These are phyloP conservation scores for Emericellopsis terricola DNA, from an alignment of 495 filamentous ascomycete genomes.

Conservation along the genomic window DNA sequence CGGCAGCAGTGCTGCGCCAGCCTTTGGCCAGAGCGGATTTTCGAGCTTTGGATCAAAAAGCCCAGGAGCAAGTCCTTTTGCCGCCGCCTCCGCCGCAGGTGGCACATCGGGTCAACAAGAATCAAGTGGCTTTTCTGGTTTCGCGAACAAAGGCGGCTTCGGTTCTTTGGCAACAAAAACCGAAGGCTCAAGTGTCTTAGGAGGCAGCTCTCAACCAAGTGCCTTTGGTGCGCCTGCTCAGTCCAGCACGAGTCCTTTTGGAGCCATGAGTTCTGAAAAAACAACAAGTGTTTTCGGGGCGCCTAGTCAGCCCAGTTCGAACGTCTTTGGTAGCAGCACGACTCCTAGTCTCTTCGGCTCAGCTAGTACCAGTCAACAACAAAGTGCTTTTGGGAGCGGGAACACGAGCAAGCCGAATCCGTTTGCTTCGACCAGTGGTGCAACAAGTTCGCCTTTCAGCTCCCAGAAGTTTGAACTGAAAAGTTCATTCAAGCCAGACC, in stretches of 20 bases:
- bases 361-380: background rate
- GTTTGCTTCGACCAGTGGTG: background rate
- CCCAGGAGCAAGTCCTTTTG: constrained; percentile 15
- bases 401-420: background rate
- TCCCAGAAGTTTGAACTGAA: constrained; percentile 50
- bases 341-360: constrained; percentile 5
- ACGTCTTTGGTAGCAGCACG: constrained; percentile 30
- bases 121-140: constrained; percentile 37
- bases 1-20: constrained; percentile 10
- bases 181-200: no score
- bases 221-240: constrained; percentile 1
- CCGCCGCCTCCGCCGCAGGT: constrained; percentile 5
- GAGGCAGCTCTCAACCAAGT: no score
- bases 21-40: constrained; percentile 23
- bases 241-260: background rate
- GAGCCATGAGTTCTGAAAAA: no score
- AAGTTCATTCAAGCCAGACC: constrained; percentile 67
- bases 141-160: constrained; percentile 41
- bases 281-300: background rate
- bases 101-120: no score
- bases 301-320: constrained; percentile 14
- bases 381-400: background rate
- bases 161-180: constrained; percentile 18
- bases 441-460: constrained; percentile 40
- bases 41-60: constrained; percentile 3